Conservation (phyloP, 192 early-diverging fungal genomes). For the Ambispora gerdemannii region DNA sequence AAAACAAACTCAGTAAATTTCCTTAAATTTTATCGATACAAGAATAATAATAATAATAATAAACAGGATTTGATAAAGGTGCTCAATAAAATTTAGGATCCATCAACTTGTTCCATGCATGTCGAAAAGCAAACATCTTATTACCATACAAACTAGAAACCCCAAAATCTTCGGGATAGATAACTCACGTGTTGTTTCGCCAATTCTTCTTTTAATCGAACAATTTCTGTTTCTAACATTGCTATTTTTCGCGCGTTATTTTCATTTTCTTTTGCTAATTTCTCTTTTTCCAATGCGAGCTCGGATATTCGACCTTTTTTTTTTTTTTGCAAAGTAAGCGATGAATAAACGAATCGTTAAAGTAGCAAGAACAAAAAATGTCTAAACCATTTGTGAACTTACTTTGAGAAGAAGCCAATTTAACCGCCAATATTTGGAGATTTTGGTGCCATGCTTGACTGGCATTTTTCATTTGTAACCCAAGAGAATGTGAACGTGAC, state of each 20-base stretch:
- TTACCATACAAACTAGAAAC: too few relatives aligned
- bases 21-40: too few relatives aligned
- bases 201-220: conserved; percentile 32
- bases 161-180: background rate
- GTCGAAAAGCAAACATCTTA: too few relatives aligned
- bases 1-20: too few relatives aligned
- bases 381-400: too few relatives aligned
- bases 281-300: conserved; percentile 27
- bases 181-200: conserved; percentile 27
- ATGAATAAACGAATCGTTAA: too few relatives aligned
- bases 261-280: conserved; percentile 6
- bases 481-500: background rate
- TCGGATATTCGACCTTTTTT: conserved; percentile 8
- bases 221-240: conserved; percentile 25
- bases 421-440: conserved; percentile 13
- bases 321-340: too few relatives aligned
- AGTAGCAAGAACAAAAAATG: too few relatives aligned
- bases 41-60: too few relatives aligned
- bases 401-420: conserved; percentile 33
- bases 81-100: too few relatives aligned
- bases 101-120: too few relatives aligned
- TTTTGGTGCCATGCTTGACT: conserved; percentile 24
- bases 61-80: too few relatives aligned
- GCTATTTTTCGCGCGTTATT: conserved; percentile 8
- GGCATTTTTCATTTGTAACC: conserved; percentile 18